Evolutionary conservation across 2,329 filamentous ascomycete species (phyloP), one percentile per base, ranked within the genome.

Genomic region (Cladophialophora immunda): DNA sequence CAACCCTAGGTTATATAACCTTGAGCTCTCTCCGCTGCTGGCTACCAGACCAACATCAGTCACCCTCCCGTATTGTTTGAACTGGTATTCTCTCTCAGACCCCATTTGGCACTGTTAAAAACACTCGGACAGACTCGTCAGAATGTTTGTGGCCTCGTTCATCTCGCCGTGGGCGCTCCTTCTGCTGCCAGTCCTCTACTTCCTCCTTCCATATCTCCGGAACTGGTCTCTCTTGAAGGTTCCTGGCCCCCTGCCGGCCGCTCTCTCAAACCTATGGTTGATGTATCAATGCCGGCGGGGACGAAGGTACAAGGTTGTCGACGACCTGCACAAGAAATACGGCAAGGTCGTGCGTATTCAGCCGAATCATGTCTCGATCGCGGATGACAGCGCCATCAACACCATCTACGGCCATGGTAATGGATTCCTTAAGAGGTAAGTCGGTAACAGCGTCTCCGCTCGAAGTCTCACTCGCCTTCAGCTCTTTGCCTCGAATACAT

Each of bases 261-360:
- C 84, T 15, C 92, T 94, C 77, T 87, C 89, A 32, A 93, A 93
- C 73, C 80, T 96, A 30, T 97, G 94, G 94, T 85, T 97, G 25
- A 78, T 97, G 58, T 81, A 83, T 8, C 85, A 89, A 13, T 82
- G 82, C 61, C 88, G 94, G 1, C 83, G 85, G 3, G 93, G 93
- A 1, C 83, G 84, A 56, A 84, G 90, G 9, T 92, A 87, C 74
- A 72, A 80, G 30, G 81, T 83, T 2, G 89, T 97, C n/a, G 84
- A 97, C 73, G 79, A 88, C 38, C 83, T 87, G 7, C 93, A 97
- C 79, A 86, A 90, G 81, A 90, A 89, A 74, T 82, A 91, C 52
- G 93, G 93, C 3, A 89, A 89, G n/a, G 79, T 97, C 1, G 89
- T 97, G 25, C 86, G 93, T 38, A 90, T 97, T 70, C 90, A 93